A percentile compares a stretch with the other conserved stretches of the same genome.
These are phyloP conservation scores for Solanum hybrid DNA, from an alignment of 305 asterid genomes.

Conservation along the genomic window DNA sequence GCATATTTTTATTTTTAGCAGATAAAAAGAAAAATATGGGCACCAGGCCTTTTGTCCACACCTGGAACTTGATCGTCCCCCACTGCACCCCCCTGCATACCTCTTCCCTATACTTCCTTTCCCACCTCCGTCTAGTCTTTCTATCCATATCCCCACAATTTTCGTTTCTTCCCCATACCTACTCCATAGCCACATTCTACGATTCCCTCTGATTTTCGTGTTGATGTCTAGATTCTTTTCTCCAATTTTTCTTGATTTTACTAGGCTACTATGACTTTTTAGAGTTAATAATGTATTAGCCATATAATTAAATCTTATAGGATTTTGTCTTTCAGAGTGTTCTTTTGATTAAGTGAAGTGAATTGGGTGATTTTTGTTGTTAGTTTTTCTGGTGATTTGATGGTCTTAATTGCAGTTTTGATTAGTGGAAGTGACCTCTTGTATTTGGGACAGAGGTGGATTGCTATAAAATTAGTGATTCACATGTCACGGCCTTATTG, in stretches of 20 bases:
- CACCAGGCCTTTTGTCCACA: background rate
- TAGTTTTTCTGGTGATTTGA: conserved; percentile 17
- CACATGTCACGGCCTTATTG: background rate
- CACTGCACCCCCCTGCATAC: background rate
- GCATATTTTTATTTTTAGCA: background rate
- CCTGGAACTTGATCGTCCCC: background rate
- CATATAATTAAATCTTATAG: background rate
- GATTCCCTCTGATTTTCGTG: background rate
- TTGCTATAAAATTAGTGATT: background rate
- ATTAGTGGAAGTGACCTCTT: conserved; percentile 24
- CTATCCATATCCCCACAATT: background rate
- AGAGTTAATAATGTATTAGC: background rate
- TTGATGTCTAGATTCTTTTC: background rate
- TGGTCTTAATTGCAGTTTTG: conserved; percentile 38
- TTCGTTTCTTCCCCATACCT: background rate
- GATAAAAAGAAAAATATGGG: background rate
- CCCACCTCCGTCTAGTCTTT: background rate
- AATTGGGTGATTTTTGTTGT: background rate
- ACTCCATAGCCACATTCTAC: background rate
- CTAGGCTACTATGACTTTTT: background rate
- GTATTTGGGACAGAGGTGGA: conserved; percentile 10
- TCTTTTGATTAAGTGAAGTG: background rate
- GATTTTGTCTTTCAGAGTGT: background rate
- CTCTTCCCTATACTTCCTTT: background rate
- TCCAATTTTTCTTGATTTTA: background rate